A percentile compares a stretch with the other conserved stretches of the same genome.
Evolutionary conservation across 176 grass and related monocot genomes (phyloP).

Genomic region (Oryza glumipatula): DNA sequence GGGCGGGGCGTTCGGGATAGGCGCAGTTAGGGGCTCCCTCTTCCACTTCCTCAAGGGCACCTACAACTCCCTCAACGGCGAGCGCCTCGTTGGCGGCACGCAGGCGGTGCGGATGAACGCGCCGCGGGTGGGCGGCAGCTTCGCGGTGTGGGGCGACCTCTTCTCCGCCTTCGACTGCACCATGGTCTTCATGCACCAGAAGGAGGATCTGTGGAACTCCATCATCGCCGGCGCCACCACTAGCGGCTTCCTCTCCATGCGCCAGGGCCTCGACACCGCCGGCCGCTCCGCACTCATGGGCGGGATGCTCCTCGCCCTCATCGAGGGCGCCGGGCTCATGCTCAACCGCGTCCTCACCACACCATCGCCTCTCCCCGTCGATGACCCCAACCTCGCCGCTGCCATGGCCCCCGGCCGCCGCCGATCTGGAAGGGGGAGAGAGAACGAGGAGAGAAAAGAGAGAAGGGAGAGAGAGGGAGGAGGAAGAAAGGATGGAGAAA

Average conservation of each 20-base stretch:
- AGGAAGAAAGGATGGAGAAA: too few relatives aligned
- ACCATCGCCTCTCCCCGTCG: conserved; percentile 46
- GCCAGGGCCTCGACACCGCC: conserved; percentile 63
- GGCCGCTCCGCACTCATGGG: conserved; percentile 74
- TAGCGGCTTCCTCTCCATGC: conserved; percentile 85
- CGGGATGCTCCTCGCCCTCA: conserved; percentile 81
- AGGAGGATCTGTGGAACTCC: conserved; percentile 99
- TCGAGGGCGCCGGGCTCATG: conserved; percentile 93
- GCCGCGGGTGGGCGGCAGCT: conserved; percentile 79
- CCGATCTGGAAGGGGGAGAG: too few relatives aligned
- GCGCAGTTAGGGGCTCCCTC: conserved; percentile 83
- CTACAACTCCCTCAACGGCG: conserved; percentile 94
- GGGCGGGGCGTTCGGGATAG: conserved; percentile 92
- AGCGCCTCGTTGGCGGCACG: conserved; percentile 64
- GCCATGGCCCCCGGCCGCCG: not conserved
- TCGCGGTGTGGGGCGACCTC: conserved; percentile 97
- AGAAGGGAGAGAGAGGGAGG: too few relatives aligned
- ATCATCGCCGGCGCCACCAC: conserved; percentile 91
- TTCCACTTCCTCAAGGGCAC: conserved; percentile 91
- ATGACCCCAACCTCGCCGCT: conserved; percentile 52
- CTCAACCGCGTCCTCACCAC: conserved; percentile 65
- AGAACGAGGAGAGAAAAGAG: too few relatives aligned
- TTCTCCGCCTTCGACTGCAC: conserved; percentile 97
- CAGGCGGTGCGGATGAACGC: conserved; percentile 94
- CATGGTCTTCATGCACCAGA: conserved; percentile 94